A percentile compares a stretch with the other conserved stretches of the same genome.
Conservation (phyloP, 495 filamentous ascomycete genomes). For the Cercophora newfieldiana region DNA sequence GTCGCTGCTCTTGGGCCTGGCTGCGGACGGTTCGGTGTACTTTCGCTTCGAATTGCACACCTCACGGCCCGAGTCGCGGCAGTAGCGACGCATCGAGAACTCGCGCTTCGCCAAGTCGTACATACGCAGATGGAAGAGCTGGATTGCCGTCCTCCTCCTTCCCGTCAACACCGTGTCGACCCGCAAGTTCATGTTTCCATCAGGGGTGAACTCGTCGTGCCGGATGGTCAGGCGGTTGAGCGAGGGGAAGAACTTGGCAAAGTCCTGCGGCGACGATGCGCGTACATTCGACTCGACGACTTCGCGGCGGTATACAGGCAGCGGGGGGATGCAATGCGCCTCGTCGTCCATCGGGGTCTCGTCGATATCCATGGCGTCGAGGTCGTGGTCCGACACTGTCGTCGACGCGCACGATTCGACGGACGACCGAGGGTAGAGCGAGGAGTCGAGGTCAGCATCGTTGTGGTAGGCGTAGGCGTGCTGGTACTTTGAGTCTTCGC, state of each 20-base stretch:
- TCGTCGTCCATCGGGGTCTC: conserved; percentile 46
- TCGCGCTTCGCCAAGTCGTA: conserved; percentile 83
- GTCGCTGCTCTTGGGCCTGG: conserved; percentile 22
- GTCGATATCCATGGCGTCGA: conserved; percentile 59
- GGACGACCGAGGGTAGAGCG: conserved; percentile 60
- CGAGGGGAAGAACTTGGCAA: conserved; percentile 86
- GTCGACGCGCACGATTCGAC: conserved; percentile 81
- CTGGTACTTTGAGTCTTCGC: conserved; percentile 36
- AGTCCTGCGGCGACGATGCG: conserved; percentile 77
- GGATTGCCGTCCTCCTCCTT: conserved; percentile 65
- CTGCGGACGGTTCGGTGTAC: conserved; percentile 52
- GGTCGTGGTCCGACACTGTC: conserved; percentile 61
- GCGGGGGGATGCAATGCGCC: conserved; percentile 41
- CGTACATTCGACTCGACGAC: conserved; percentile 62
- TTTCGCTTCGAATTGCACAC: conserved; percentile 84
- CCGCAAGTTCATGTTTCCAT: conserved; percentile 97
- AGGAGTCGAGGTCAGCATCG: conserved; percentile 49
- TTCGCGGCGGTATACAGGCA: conserved; percentile 63
- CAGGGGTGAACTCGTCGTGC: conserved; percentile 87
- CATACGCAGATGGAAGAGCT: conserved; percentile 94
- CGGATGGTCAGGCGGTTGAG: conserved; percentile 75
- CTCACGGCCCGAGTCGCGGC: conserved; percentile 88
- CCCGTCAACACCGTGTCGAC: conserved; percentile 74
- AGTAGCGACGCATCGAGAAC: conserved; percentile 90
- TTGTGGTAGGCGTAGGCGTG: conserved; percentile 40